Evolutionary conservation across 2,329 filamentous ascomycete species (phyloP).

Genomic region (Phialophora tarda): DNA sequence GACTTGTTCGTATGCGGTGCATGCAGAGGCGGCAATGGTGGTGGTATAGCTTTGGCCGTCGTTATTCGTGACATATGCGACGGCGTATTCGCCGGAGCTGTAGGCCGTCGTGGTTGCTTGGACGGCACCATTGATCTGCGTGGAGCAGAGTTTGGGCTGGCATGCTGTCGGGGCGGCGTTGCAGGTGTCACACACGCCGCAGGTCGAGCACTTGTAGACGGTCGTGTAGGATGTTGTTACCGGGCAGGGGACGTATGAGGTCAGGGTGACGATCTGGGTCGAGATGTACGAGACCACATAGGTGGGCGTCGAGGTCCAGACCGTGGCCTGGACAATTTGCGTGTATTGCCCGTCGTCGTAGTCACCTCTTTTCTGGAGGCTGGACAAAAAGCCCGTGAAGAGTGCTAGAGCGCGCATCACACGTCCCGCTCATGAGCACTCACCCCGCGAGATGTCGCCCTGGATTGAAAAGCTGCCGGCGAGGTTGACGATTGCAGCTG

Average conservation of each 20-base stretch:
- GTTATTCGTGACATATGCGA: conserved; percentile 16
- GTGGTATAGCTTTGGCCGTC: conserved; percentile 8
- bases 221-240: conserved; percentile 18
- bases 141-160: conserved; percentile 15
- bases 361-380: conserved; percentile 3
- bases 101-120: conserved; percentile 15
- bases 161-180: conserved; percentile 6
- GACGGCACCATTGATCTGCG: conserved; percentile 2
- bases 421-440: background rate
- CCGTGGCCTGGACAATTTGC: conserved; percentile 14
- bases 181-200: background rate
- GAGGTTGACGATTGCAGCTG: background rate
- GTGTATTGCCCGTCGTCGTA: conserved; percentile 14
- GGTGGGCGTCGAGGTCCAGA: conserved; percentile 13
- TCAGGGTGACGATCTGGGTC: conserved; percentile 17
- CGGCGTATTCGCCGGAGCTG: conserved; percentile 5
- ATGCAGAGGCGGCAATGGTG: conserved; percentile 6
- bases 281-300: conserved; percentile 11
- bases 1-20: conserved; percentile 8
- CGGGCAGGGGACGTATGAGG: conserved; percentile 13
- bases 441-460: background rate
- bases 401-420: conserved; percentile 8
- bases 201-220: conserved; percentile 15
- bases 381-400: conserved; percentile 7
- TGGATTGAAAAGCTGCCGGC: background rate